A percentile compares a stretch with the other conserved stretches of the same genome.
phyloP scores from a whole-genome alignment of 129 eudicot genomes.

The Solidago caesia region DNA sequence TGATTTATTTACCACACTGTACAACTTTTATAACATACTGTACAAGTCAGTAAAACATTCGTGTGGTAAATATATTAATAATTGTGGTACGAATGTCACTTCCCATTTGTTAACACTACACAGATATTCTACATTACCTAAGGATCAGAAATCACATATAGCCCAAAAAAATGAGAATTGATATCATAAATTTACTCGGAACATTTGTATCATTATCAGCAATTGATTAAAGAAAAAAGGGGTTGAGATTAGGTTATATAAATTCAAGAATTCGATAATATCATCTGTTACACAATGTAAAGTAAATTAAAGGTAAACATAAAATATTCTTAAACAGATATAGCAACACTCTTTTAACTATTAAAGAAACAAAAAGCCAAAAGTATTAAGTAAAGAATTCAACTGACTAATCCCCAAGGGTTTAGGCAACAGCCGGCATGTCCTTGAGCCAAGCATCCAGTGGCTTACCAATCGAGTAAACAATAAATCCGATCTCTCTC shows the following conservation, averaged over 20 bases:
- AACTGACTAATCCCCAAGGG: constrained; percentile 22
- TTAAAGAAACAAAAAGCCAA: constrained; percentile 18
- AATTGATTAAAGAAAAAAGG: not conserved
- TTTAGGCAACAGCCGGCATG: constrained; percentile 80
- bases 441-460: constrained; percentile 88
- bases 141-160: not conserved
- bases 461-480: constrained; percentile 89
- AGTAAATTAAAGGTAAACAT: constrained; percentile 22
- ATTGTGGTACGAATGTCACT: too few species aligned
- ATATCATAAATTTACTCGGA: not conserved
- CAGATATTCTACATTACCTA: too few species aligned
- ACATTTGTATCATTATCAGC: constrained; percentile 1
- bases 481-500: constrained; percentile 85
- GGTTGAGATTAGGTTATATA: not conserved
- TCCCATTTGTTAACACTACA: too few species aligned
- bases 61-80: too few species aligned
- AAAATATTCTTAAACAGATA: constrained; percentile 30
- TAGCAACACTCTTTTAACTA: constrained; percentile 25
- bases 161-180: not conserved
- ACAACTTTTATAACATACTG: too few species aligned
- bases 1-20: too few species aligned
- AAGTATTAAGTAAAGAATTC: constrained; percentile 31
- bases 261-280: constrained; percentile 26
- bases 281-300: constrained; percentile 36
- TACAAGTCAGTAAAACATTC: too few species aligned